phyloP scores from a whole-genome alignment of 257 asterid species.

The Solanum appendiculatum region DNA sequence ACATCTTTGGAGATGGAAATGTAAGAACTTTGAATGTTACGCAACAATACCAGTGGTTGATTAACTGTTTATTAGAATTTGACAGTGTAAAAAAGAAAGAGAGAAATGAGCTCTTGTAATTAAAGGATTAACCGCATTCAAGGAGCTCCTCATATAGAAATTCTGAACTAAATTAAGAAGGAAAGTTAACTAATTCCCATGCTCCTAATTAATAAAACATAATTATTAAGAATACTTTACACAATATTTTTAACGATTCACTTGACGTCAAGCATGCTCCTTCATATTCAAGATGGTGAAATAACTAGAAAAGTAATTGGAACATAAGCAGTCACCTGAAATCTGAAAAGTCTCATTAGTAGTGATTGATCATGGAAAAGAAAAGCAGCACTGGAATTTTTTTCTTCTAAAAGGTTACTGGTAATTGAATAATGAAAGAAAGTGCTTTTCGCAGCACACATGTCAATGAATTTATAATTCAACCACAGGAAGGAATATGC shows the following conservation, averaged over 20 bases:
- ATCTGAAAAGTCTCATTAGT: not conserved
- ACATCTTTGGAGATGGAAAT: not conserved
- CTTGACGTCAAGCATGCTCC: not conserved
- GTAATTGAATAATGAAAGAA: not conserved
- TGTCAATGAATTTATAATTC: not conserved
- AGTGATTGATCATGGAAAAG: not conserved
- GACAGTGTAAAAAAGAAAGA: not conserved
- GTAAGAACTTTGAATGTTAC: not conserved
- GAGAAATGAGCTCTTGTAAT: not conserved
- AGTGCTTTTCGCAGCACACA: not conserved
- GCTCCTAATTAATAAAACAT: not conserved
- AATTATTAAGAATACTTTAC: not conserved
- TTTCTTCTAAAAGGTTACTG: not conserved
- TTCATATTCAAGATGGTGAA: not conserved
- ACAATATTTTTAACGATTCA: not conserved
- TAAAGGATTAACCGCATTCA: not conserved
- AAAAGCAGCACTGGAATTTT: not conserved
- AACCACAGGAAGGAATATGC: not conserved
- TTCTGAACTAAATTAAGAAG: not conserved
- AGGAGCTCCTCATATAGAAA: not conserved
- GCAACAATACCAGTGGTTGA: not conserved
- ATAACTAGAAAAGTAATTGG: not conserved
- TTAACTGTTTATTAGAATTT: not conserved
- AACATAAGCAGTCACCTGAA: not conserved
- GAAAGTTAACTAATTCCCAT: not conserved